Evolutionary conservation across 2,329 filamentous ascomycete genomes (phyloP), one percentile per base, ranked within the genome.

Genomic region (Cordyceps javanica): DNA sequence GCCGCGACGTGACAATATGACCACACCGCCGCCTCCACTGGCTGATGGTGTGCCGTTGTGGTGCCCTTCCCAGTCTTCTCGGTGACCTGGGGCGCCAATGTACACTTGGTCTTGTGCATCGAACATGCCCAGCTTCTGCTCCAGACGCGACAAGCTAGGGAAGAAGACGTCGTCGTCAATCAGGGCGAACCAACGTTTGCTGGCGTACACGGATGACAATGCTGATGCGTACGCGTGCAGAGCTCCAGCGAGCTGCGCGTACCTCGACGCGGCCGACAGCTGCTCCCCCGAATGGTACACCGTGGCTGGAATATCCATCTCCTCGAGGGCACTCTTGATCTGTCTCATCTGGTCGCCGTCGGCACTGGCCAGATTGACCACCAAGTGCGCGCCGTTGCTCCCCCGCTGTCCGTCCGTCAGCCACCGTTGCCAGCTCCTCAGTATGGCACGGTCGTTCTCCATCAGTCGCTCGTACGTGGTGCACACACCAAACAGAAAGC

Each of bases 111-210:
- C 60, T 8, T 60, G 62, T 1, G 69, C 59, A 48, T 72, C 67
- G 57, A 73, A 73, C 0, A 63, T 55, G n/a, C 65, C 66, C 3
- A 80, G 69, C 6, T 68, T 69, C 26, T 69, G 62, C 3, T 75
- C 64, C 9, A 80, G 70, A 42, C 70, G 66, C 0, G 67, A 64
- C 32, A 78, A 62, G 38, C 72, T 73, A 0, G 77, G 76, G 48
- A 80, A 70, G 62, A 79, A 79, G 50, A 77, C 67, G 55, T 74
- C 71, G 60, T 79, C 76, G 32, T 80, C 77, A 1, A 79, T 61
- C 1, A 79, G 66, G 1, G 70, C 76, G 38, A 73, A 72, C 68
- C 74, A 78, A 44, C 64, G 68, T 67, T 76, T 77, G 45, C 64
- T 61, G 21, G 69, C 65, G 4, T 71, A 72, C 14, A 69, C 70